phyloP scores from a whole-genome alignment of 768 basidiomycete genomes.

The Pulveroboletus sp. region DNA sequence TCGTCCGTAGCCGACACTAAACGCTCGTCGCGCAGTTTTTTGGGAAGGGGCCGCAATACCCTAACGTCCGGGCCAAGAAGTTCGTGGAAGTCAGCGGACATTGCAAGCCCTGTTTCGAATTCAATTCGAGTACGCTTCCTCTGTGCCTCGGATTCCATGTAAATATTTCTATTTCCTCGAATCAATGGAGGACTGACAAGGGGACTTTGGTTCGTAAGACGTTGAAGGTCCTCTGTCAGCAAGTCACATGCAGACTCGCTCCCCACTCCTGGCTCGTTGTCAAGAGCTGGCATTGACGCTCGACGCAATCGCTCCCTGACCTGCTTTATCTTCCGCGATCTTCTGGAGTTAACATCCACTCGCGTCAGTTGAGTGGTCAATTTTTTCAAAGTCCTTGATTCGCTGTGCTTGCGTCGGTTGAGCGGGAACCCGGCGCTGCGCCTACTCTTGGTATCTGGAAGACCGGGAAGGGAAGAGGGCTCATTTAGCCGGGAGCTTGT shows the following conservation, averaged over 20 bases:
- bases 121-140: slow-evolving; percentile 20
- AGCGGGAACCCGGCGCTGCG: not conserved
- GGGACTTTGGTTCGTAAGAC: not conserved
- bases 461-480: not conserved
- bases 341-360: not conserved
- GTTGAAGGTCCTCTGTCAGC: not conserved
- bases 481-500: not conserved
- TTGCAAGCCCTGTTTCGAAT: slow-evolving; percentile 9
- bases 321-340: not conserved
- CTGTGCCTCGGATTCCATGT: not conserved
- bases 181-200: not conserved
- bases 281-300: not conserved
- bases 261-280: not conserved
- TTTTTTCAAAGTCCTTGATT: not conserved
- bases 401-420: not conserved
- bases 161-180: not conserved
- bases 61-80: slow-evolving; percentile 15
- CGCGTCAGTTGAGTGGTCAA: not conserved
- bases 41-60: slow-evolving; percentile 20
- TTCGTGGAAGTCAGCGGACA: slow-evolving; percentile 4
- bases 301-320: slow-evolving; percentile 6
- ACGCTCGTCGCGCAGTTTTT: slow-evolving; percentile 6
- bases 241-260: not conserved
- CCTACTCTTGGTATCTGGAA: not conserved
- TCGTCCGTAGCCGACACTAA: not conserved